Conservation (phyloP, 176 grass and related monocot genomes). For the Cenchrus purpureus region DNA sequence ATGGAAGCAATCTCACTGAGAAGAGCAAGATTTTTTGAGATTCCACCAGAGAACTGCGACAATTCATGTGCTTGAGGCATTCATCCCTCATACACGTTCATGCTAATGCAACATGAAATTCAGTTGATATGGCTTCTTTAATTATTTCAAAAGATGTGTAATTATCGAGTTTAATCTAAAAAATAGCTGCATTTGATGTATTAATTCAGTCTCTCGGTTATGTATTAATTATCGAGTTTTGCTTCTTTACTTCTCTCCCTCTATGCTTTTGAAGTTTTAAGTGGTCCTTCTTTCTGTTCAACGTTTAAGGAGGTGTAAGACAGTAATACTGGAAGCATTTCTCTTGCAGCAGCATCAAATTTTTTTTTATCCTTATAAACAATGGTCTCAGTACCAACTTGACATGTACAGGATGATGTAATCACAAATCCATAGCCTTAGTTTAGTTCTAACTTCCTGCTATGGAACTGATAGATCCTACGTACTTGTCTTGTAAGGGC, state of each 20-base stretch:
- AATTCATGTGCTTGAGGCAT: not conserved
- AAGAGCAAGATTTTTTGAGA: not conserved
- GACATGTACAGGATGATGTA: not conserved
- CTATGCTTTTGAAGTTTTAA: not conserved
- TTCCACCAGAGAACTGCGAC: not conserved
- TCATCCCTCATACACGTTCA: not conserved
- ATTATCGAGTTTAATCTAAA: constrained; percentile 22
- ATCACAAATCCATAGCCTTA: constrained; percentile 15
- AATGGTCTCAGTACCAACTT: constrained; percentile 23
- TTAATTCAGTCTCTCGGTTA: not conserved
- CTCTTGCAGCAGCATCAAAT: not conserved
- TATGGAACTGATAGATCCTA: not conserved
- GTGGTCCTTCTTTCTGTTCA: not conserved
- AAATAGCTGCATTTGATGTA: not conserved
- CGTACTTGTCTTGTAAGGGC: not conserved
- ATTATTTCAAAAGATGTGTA: constrained; percentile 1
- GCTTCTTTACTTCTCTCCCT: not conserved
- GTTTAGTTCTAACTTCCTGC: not conserved
- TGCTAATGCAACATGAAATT: constrained; percentile 22
- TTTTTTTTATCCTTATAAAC: not conserved
- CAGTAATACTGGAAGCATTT: constrained; percentile 2
- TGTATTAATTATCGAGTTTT: not conserved
- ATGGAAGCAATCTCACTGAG: constrained; percentile 63
- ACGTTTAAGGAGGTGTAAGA: not conserved
- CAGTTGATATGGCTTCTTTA: constrained; percentile 2